These are phyloP conservation scores for Actinomortierella ambigua DNA, from an alignment of 371 early-diverging fungal genomes.

Conservation along the genomic window DNA sequence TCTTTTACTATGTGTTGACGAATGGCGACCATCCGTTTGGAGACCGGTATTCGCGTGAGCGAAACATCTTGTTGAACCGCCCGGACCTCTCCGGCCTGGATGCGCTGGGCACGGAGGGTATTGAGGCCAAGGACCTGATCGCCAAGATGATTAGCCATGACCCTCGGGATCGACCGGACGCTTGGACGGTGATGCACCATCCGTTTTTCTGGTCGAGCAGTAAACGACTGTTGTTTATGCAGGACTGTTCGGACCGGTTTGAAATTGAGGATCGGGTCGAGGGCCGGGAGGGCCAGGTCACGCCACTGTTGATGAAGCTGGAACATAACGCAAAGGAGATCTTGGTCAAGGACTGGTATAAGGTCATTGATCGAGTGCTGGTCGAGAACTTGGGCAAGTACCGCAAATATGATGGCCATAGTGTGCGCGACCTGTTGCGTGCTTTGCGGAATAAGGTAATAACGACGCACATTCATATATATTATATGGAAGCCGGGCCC, in stretches of 20 bases:
- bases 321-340: constrained; percentile 68
- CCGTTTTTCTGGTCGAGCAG: constrained; percentile 94
- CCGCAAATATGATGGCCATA: constrained; percentile 88
- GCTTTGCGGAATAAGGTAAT: constrained; percentile 91
- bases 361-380: constrained; percentile 77
- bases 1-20: constrained; percentile 90
- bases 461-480: constrained; percentile 1
- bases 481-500: no score
- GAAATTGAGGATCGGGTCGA: constrained; percentile 70
- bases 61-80: constrained; percentile 79
- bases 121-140: constrained; percentile 90
- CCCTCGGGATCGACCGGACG: constrained; percentile 77
- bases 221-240: constrained; percentile 85
- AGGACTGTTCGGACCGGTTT: constrained; percentile 94
- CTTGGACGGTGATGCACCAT: constrained; percentile 78
- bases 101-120: constrained; percentile 68
- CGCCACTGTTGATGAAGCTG: constrained; percentile 61
- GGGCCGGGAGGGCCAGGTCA: constrained; percentile 52
- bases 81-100: constrained; percentile 75
- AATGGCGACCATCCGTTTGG: constrained; percentile 96
- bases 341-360: constrained; percentile 83
- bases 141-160: constrained; percentile 85
- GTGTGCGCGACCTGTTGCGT: constrained; percentile 87
- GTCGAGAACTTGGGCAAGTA: constrained; percentile 86
- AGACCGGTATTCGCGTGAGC: constrained; percentile 84